Percentiles rank a stretch among this genome's conserved stretches.
Evolutionary conservation across 2,329 filamentous ascomycete genomes (phyloP).

Genomic region (Geosmithia putterillii): DNA sequence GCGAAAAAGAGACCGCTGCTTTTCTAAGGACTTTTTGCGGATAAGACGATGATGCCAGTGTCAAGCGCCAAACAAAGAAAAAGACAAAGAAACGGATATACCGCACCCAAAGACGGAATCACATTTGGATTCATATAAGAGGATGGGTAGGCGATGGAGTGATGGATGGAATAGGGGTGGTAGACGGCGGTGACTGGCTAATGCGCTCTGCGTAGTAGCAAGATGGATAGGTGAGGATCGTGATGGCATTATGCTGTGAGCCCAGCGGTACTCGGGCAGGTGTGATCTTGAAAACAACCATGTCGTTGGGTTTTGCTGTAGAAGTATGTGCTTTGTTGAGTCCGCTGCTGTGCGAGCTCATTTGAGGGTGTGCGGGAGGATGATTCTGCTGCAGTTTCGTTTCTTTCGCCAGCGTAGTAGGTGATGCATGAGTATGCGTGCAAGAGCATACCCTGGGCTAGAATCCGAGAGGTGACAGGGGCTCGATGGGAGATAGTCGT

Average conservation of each 20-base stretch:
- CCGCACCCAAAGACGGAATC: too few relatives aligned
- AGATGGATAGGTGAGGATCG: conserved; percentile 7
- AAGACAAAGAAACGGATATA: not conserved
- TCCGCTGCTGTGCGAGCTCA: not conserved
- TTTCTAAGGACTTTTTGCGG: too few relatives aligned
- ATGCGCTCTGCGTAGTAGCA: not conserved
- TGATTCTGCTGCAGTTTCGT: not conserved
- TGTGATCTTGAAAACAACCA: not conserved
- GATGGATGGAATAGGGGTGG: too few relatives aligned
- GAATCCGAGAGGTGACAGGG: conserved; percentile 27
- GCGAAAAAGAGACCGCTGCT: too few relatives aligned
- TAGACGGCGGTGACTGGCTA: too few relatives aligned
- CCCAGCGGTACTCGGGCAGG: conserved; percentile 7
- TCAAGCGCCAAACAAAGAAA: not conserved
- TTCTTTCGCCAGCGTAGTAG: not conserved
- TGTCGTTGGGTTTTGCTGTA: not conserved
- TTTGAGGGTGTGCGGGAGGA: not conserved
- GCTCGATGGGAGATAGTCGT: conserved; percentile 54
- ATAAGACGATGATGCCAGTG: too few relatives aligned
- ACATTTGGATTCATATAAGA: too few relatives aligned
- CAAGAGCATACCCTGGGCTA: not conserved
- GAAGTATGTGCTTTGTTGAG: not conserved
- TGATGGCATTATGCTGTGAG: conserved; percentile 22
- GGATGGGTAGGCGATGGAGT: too few relatives aligned
- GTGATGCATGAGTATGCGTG: not conserved